A percentile compares a stretch with the other conserved stretches of the same genome.
Evolutionary conservation across 768 basidiomycete species (phyloP).

Genomic region (Lactifluus hygrophoroides): DNA sequence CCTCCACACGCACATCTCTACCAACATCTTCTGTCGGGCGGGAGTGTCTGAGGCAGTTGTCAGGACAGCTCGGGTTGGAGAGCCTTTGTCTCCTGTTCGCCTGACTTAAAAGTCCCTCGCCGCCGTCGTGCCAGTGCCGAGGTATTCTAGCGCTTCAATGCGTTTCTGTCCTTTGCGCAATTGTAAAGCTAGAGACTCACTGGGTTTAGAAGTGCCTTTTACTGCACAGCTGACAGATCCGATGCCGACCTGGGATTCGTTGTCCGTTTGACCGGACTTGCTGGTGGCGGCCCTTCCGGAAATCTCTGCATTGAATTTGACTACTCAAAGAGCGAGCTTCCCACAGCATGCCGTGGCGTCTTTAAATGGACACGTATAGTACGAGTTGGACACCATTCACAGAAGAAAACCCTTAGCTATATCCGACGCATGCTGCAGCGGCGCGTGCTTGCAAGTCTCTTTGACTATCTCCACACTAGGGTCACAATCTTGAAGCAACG

Average conservation of each 20-base stretch:
- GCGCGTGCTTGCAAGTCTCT: neutral
- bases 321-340: too few relatives aligned
- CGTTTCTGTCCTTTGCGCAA: neutral
- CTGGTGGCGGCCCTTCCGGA: too few relatives aligned
- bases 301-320: too few relatives aligned
- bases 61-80: neutral
- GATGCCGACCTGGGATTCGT: too few relatives aligned
- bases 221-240: neutral
- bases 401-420: neutral
- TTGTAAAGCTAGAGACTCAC: neutral
- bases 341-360: too few relatives aligned
- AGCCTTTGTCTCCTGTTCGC: too few relatives aligned
- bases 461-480: neutral
- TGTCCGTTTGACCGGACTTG: too few relatives aligned
- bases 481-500: neutral
- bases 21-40: too few relatives aligned
- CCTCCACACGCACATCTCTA: neutral
- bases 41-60: neutral
- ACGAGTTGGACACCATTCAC: neutral
- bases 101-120: neutral
- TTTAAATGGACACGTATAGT: too few relatives aligned
- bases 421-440: neutral
- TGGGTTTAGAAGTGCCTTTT: neutral
- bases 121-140: neutral
- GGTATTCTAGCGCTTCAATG: neutral